Conservation (phyloP, 805 yeast species). For the Candida maltosa region DNA sequence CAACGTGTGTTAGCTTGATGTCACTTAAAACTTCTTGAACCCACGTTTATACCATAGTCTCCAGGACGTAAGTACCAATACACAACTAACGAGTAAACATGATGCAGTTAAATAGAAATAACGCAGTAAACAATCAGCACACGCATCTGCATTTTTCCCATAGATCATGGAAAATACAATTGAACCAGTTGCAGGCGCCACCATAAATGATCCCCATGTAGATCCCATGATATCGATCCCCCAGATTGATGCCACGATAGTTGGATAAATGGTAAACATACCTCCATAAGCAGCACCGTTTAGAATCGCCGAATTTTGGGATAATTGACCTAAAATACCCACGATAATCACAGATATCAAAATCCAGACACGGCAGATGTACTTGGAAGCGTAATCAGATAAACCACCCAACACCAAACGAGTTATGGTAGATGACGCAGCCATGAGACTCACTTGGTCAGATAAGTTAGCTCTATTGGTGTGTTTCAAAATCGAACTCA, state of each 20-base stretch:
- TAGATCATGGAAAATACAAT: slow-evolving; percentile 64
- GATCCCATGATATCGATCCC: slow-evolving; percentile 88
- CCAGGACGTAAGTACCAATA: slow-evolving; percentile 24
- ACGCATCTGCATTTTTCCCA: slow-evolving; percentile 57
- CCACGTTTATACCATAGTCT: slow-evolving; percentile 31
- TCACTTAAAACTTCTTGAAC: too few species aligned
- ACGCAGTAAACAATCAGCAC: slow-evolving; percentile 17
- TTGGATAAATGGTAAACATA: slow-evolving; percentile 81
- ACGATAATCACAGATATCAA: slow-evolving; percentile 20
- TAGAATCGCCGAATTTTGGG: slow-evolving; percentile 20
- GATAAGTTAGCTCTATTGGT: slow-evolving; percentile 22
- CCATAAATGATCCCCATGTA: slow-evolving; percentile 86
- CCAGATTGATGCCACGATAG: slow-evolving; percentile 79
- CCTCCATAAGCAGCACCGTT: slow-evolving; percentile 81
- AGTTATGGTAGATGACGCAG: slow-evolving; percentile 65
- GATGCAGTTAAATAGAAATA: slow-evolving; percentile 26
- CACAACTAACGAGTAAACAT: slow-evolving; percentile 22
- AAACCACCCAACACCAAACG: slow-evolving; percentile 65
- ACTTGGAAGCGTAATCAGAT: slow-evolving; percentile 51
- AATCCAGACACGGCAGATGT: slow-evolving; percentile 33
- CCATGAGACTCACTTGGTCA: slow-evolving; percentile 57
- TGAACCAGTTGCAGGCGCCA: slow-evolving; percentile 85
- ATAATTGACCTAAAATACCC: slow-evolving; percentile 32
- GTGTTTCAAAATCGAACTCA: slow-evolving; percentile 64
- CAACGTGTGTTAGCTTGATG: too few species aligned